phyloP scores from a whole-genome alignment of 345 rosid genomes.

The Acer negundo region DNA sequence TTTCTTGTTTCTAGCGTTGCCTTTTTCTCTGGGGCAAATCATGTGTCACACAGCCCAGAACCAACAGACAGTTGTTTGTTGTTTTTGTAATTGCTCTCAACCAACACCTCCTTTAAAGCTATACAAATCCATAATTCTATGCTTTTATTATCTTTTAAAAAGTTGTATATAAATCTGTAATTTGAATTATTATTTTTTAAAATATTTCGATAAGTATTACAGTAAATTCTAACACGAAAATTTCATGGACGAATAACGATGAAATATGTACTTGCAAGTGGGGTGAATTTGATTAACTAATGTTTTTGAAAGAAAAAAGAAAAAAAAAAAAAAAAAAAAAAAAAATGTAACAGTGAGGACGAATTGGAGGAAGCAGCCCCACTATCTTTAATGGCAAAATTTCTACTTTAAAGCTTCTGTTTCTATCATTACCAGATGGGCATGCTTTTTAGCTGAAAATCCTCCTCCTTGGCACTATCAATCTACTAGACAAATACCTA shows the following conservation, averaged over 20 bases:
- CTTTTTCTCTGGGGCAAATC: conserved; percentile 54
- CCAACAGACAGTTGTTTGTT: conserved; percentile 31
- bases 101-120: conserved; percentile 16
- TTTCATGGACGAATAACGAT: too few relatives aligned
- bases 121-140: too few relatives aligned
- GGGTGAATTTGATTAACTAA: background rate
- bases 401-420: conserved; percentile 14
- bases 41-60: conserved; percentile 52
- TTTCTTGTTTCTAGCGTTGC: conserved; percentile 31
- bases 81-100: conserved; percentile 26
- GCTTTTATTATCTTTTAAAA: too few relatives aligned
- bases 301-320: conserved; percentile 5
- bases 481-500: conserved; percentile 24
- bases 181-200: too few relatives aligned
- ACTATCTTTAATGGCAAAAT: conserved; percentile 16
- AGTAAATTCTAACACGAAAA: too few relatives aligned
- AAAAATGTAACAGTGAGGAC: background rate
- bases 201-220: too few relatives aligned
- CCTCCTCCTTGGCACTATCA: background rate
- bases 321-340: background rate
- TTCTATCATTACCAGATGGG: conserved; percentile 12
- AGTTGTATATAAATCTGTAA: too few relatives aligned
- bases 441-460: conserved; percentile 4
- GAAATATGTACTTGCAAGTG: too few relatives aligned
- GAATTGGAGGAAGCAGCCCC: conserved; percentile 23